These are phyloP conservation scores for Chenopodium berlandieri DNA, from an alignment of 148 eudicot species.

Conservation along the genomic window DNA sequence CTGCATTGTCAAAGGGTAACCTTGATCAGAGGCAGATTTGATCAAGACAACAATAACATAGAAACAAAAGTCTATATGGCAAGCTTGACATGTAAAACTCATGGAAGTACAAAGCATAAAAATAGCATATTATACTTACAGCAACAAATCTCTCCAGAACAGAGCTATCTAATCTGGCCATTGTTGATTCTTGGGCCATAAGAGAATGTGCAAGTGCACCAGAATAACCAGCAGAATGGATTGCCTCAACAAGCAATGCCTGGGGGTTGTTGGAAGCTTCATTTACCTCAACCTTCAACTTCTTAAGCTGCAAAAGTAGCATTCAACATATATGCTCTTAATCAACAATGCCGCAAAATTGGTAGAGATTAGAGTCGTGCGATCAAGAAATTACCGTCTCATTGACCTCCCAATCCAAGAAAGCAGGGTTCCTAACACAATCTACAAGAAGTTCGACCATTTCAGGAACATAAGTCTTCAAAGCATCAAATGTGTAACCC, in stretches of 20 bases:
- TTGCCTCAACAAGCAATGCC: conserved; percentile 74
- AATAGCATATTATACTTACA: conserved; percentile 47
- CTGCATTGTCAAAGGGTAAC: conserved; percentile 37
- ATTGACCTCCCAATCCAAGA: conserved; percentile 93
- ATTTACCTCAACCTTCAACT: conserved; percentile 67
- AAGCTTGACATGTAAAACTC: neutral
- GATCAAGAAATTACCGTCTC: conserved; percentile 64
- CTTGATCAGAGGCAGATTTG: neutral
- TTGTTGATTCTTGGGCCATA: conserved; percentile 75
- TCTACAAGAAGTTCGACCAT: conserved; percentile 97
- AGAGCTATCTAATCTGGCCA: conserved; percentile 53
- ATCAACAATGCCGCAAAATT: neutral
- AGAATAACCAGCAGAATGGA: conserved; percentile 85
- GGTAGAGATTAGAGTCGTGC: neutral
- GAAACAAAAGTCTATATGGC: neutral
- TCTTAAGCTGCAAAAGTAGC: conserved; percentile 51
- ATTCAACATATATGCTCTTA: conserved; percentile 5
- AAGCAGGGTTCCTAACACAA: conserved; percentile 88
- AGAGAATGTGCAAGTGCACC: conserved; percentile 76
- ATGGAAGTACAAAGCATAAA: neutral
- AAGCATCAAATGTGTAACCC: conserved; percentile 88
- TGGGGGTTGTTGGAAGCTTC: conserved; percentile 83
- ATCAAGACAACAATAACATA: neutral
- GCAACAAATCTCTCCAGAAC: conserved; percentile 72
- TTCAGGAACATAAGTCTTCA: conserved; percentile 79